phyloP scores from a whole-genome alignment of 768 basidiomycete species.

The Termitomyces heimii region DNA sequence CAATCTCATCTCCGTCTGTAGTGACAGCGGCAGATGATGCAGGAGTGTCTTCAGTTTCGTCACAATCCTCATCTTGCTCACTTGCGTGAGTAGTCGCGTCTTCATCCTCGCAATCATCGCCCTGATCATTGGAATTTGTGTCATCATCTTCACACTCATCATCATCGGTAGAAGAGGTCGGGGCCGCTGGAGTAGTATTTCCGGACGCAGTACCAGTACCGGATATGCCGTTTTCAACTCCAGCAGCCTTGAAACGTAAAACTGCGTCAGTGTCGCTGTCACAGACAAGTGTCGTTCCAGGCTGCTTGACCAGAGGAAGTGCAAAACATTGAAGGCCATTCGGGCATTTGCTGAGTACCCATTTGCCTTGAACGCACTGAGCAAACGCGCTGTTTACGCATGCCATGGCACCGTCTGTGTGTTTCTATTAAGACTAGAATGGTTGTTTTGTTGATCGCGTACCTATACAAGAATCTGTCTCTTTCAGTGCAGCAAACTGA shows the following conservation, averaged over 20 bases:
- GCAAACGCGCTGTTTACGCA: conserved; percentile 37
- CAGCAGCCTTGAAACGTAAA: conserved; percentile 33
- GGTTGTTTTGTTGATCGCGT: conserved; percentile 9
- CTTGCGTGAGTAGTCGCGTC: background rate
- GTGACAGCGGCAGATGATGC: conserved; percentile 6
- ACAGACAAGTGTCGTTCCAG: conserved; percentile 41
- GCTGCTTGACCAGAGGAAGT: conserved; percentile 40
- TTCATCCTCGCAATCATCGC: conserved; percentile 4
- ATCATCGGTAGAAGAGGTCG: conserved; percentile 3
- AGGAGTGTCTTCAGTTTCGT: conserved; percentile 4
- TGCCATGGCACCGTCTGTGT: conserved; percentile 27
- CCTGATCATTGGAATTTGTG: background rate
- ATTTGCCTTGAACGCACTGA: conserved; percentile 36
- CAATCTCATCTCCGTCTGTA: background rate
- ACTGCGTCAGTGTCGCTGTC: conserved; percentile 31
- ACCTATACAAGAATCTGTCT: conserved; percentile 43
- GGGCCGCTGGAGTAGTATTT: conserved; percentile 4
- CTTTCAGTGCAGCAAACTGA: conserved; percentile 38
- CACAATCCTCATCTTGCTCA: background rate
- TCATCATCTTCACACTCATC: conserved; percentile 6
- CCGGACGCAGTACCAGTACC: conserved; percentile 1
- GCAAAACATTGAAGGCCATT: conserved; percentile 35
- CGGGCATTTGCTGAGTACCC: conserved; percentile 30
- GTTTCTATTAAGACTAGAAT: conserved; percentile 17
- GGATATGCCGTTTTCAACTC: conserved; percentile 35